Base-by-base conservation (phyloP, 805 yeast species). In the Vanderwaltozyma polyspora region DNA sequence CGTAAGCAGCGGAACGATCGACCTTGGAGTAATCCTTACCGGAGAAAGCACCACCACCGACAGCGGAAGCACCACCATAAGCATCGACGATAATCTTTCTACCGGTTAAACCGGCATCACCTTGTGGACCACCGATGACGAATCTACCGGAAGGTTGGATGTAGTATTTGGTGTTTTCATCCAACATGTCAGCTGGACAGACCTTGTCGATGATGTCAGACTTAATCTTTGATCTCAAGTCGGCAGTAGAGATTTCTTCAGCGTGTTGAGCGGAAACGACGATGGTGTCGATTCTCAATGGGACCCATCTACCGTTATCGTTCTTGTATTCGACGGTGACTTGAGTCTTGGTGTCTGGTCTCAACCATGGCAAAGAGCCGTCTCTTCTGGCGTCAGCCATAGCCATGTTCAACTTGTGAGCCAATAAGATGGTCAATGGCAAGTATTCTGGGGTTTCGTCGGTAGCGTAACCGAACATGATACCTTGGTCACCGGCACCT, bases 401-500 rank as follows among this genome's bases (percentile, higher is more conserved):
- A 41, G 93, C 96, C 63, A 83, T 82, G 74, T 91, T 91, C 63
- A 91, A 78, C 70, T 85, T 84, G 74, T 91, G 98, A 41, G 97
- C 79, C 60, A 91, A 76, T 52, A 91, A 67, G 45, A 91, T 76
- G 52, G 98, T 91, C 68, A 91, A 76, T 55, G 98, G 98, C 55
- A 91, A 72, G 63, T 82, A 79, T 73, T 91, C 97, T 62, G 89
- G 94, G 53, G 98, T 87, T 74, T 91, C 98, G 59, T 91, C 95
- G 44, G 97, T 79, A 53, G 98, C 98, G 67, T 91, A 91, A 67
- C 98, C 98, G 62, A 91, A 91, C 98, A 91, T 91, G 64, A 91
- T 91, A 80, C 98, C 98, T 70, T 91, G 98, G 72, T 91, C 98
- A 79, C 98, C 98, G 48, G 98, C 98, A 66, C 98, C 98, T 59